phyloP scores from a whole-genome alignment of 2,329 filamentous ascomycete genomes.

The Sporothrix humicola region DNA sequence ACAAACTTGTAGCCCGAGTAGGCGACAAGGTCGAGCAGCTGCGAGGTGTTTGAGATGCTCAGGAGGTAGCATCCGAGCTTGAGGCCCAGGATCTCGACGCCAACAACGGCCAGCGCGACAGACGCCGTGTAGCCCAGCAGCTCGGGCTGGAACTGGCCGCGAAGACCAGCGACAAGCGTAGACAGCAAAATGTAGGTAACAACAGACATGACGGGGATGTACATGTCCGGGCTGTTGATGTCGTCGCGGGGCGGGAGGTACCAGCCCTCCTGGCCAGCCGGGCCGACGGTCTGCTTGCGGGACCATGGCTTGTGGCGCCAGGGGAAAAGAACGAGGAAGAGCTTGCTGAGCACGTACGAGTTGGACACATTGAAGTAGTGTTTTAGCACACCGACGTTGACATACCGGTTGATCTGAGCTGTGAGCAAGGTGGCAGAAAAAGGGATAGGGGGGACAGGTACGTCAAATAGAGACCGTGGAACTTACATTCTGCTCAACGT shows the following conservation, averaged over 20 bases:
- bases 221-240: slow-evolving; percentile 98
- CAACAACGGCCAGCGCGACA: slow-evolving; percentile 79
- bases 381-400: slow-evolving; percentile 89
- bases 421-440: background rate
- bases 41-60: slow-evolving; percentile 90
- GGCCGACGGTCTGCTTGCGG: slow-evolving; percentile 78
- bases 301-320: slow-evolving; percentile 99
- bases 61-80: slow-evolving; percentile 93
- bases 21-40: slow-evolving; percentile 90
- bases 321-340: slow-evolving; percentile 91
- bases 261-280: slow-evolving; percentile 72
- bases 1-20: slow-evolving; percentile 99
- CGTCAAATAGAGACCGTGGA: background rate
- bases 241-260: slow-evolving; percentile 94
- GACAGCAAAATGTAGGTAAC: slow-evolving; percentile 97
- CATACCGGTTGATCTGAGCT: slow-evolving; percentile 67
- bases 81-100: slow-evolving; percentile 86
- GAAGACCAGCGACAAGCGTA: slow-evolving; percentile 84
- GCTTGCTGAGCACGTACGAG: slow-evolving; percentile 91
- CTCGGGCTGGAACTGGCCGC: slow-evolving; percentile 92
- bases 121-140: slow-evolving; percentile 88
- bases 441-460: background rate
- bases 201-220: slow-evolving; percentile 97
- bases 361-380: slow-evolving; percentile 99
- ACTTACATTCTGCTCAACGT: slow-evolving; percentile 89